Evolutionary conservation across 106 monocot genomes (phyloP).

Genomic region (Chionographis japonica): DNA sequence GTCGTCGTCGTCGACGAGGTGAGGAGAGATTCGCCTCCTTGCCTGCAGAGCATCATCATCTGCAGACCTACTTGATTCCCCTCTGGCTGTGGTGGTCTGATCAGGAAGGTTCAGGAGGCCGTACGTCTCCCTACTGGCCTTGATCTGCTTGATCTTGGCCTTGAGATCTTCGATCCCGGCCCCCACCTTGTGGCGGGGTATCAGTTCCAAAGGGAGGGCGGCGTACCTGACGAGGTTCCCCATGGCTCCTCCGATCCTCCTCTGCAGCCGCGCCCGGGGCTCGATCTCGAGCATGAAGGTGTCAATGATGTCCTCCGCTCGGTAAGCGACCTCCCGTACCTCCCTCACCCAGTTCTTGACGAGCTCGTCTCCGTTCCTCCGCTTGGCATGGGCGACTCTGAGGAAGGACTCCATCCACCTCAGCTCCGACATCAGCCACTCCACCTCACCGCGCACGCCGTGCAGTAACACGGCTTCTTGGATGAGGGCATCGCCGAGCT

Average conservation of each 20-base stretch:
- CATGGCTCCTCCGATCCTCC: not conserved
- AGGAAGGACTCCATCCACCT: slow-evolving; percentile 30
- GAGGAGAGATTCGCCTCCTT: slow-evolving; percentile 3
- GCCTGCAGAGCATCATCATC: not conserved
- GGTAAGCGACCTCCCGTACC: slow-evolving; percentile 22
- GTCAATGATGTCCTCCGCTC: slow-evolving; percentile 32
- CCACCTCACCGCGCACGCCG: slow-evolving; percentile 11
- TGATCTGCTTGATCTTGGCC: slow-evolving; percentile 9
- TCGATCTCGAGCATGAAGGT: slow-evolving; percentile 5
- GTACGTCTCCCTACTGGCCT: slow-evolving; percentile 2
- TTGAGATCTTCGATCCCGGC: slow-evolving; percentile 10
- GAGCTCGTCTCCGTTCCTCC: slow-evolving; percentile 2
- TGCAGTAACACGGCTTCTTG: slow-evolving; percentile 1
- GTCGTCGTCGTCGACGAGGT: not conserved
- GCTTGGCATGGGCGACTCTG: slow-evolving; percentile 17
- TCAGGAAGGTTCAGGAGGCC: slow-evolving; percentile 8
- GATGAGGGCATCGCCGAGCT: too few relatives aligned
- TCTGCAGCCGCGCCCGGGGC: too few relatives aligned
- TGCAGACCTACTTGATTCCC: too few relatives aligned
- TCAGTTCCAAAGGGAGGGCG: not conserved
- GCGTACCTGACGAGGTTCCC: slow-evolving; percentile 2
- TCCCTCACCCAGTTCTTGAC: slow-evolving; percentile 22
- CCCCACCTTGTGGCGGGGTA: slow-evolving; percentile 1
- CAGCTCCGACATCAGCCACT: slow-evolving; percentile 20
- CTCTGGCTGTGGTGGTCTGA: not conserved